Percentiles rank a stretch among this genome's conserved stretches.
Conservation (phyloP, 257 asterid species). For the Orobanche coerulescens region DNA sequence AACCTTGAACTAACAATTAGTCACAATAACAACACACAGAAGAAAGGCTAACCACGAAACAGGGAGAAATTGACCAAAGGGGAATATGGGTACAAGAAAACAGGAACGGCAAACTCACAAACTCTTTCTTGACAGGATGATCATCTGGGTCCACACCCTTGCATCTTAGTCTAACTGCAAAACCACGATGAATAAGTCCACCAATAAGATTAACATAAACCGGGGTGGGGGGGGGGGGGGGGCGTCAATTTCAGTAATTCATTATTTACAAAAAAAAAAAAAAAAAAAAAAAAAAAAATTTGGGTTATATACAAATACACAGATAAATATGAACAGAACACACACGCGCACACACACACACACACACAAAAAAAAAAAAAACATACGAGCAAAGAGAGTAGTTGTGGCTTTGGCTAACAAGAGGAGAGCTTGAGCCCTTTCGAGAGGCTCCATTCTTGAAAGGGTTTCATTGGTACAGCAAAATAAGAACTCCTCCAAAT, state of each 20-base stretch:
- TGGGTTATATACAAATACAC: neutral
- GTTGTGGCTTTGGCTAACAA: slow-evolving; percentile 71
- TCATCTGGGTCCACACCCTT: slow-evolving; percentile 79
- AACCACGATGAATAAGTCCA: slow-evolving; percentile 13
- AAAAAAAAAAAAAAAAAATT: neutral
- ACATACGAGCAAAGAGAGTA: slow-evolving; percentile 63
- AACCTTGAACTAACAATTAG: neutral
- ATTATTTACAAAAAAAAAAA: neutral
- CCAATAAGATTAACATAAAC: too few species aligned
- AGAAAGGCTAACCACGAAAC: too few species aligned
- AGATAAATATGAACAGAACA: slow-evolving; percentile 14
- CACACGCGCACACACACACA: too few species aligned
- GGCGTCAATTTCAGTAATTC: neutral
- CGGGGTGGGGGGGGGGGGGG: too few species aligned
- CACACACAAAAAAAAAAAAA: neutral
- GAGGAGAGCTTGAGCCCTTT: slow-evolving; percentile 66
- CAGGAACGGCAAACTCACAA: slow-evolving; percentile 36
- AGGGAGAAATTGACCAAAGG: too few species aligned
- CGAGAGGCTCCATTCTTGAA: slow-evolving; percentile 62
- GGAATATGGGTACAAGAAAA: too few species aligned
- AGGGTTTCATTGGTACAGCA: slow-evolving; percentile 59
- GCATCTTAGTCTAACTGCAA: slow-evolving; percentile 91
- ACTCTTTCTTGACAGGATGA: slow-evolving; percentile 71
- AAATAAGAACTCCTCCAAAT: slow-evolving; percentile 55
- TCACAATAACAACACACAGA: neutral